Evolutionary conservation across 805 yeast species (phyloP), one percentile per base, ranked within the genome.

Genomic region (Barnettozyma vustinii): DNA sequence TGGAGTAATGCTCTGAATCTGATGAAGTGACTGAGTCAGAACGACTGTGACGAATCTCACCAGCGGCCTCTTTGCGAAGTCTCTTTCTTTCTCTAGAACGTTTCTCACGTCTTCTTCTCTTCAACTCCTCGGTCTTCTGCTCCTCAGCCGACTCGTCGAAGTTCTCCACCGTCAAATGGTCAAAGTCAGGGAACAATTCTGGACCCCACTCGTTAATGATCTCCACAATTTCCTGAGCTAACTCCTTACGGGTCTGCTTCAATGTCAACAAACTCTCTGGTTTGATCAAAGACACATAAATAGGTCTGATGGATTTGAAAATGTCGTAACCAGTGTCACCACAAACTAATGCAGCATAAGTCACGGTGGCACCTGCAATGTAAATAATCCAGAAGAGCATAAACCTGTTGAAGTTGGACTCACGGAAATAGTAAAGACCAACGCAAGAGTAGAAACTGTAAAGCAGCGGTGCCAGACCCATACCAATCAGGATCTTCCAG

Each of bases 271-370:
- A 70, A 1, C 82, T 77, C 18, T 76, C 68, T 37, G 85, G 84
- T 21, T 80, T 73, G 10, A 76, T 77, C 18, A 86, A 64, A 3
- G 87, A 79, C 25, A 84, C 64, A 67, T 84, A 85, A 40, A 92
- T 69, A 1, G 98, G 97, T 55, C 90, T 77, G 48, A 92, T 69
- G 3, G 95, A 83, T 62, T 89, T 89, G 64, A 85, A 77, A 43
- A 87, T 75, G 63, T 92, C 98, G 81, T 88, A 76, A 33, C 99
- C 99, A 51, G 83, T 85, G 62, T 94, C 99, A 47, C 99, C 98
- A 50, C 89, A 81, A 25, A 88, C 74, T 56, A 94, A 74, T 0
- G 99, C 96, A n/a, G 96, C 82, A 60, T 87, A 92, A 0, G 97
- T 87, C 15, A 92, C 81, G 26, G 76, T 63, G 1, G 78, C 88